Conservation (phyloP, 495 filamentous ascomycete genomes). For the Penicillium pulvis region DNA sequence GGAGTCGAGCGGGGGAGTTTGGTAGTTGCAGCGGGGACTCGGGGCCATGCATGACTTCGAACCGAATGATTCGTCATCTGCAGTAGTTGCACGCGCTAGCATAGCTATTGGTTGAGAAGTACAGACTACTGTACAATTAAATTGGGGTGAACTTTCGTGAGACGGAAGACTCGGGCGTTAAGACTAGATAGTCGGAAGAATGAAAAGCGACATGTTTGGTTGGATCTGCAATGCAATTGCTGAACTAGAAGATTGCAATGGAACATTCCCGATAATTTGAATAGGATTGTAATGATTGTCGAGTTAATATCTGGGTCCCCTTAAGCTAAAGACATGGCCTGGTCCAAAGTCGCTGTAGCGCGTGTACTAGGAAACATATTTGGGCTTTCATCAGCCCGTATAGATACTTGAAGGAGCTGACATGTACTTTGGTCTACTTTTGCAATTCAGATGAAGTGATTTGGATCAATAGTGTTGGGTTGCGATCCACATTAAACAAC, state of each 20-base stretch:
- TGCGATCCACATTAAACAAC: not conserved
- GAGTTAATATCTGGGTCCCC: not conserved
- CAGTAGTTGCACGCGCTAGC: slow-evolving; percentile 7
- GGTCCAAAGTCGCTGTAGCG: not conserved
- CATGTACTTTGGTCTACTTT: not conserved
- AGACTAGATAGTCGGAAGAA: not conserved
- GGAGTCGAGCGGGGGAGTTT: not conserved
- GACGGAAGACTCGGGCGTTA: not conserved
- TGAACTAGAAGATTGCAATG: not conserved
- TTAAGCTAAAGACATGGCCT: not conserved
- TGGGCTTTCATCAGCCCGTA: not conserved
- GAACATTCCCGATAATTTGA: not conserved
- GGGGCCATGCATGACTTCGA: slow-evolving; percentile 6
- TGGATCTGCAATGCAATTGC: not conserved
- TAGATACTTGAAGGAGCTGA: not conserved
- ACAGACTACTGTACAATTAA: not conserved
- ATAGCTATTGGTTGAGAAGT: not conserved
- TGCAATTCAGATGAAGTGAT: not conserved
- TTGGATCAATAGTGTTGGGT: not conserved
- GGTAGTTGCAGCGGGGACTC: slow-evolving; percentile 6
- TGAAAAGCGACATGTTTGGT: not conserved
- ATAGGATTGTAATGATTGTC: not conserved
- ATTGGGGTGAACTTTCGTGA: not conserved
- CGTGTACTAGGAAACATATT: no score
- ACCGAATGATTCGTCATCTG: slow-evolving; percentile 15